phyloP scores from a whole-genome alignment of 1,284 basidiomycete species.

The Malassezia slooffiae region DNA sequence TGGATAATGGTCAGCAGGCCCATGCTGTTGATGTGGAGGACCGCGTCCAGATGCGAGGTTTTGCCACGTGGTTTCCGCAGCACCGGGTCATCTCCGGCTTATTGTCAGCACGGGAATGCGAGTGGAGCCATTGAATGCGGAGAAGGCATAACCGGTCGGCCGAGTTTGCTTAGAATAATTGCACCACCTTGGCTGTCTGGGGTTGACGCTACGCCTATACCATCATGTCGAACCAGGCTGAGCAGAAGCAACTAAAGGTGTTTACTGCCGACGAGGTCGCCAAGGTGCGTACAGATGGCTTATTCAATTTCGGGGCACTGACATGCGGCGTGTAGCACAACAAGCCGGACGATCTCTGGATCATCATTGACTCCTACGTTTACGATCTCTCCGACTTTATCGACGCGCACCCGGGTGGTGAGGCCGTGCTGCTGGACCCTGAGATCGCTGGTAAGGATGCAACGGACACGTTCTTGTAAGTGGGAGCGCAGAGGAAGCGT shows the following conservation, averaged over 20 bases:
- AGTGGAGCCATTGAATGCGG: too few species aligned
- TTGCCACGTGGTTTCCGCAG: too few species aligned
- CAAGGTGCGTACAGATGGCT: constrained; percentile 6
- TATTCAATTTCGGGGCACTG: background rate
- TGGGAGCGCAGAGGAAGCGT: background rate
- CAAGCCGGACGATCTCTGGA: constrained; percentile 30
- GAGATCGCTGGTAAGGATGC: constrained; percentile 45
- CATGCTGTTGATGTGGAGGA: too few species aligned
- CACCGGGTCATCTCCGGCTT: too few species aligned
- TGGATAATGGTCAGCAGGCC: constrained; percentile 92
- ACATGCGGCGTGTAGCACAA: constrained; percentile 22
- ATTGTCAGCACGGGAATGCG: too few species aligned
- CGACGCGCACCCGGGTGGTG: constrained; percentile 43
- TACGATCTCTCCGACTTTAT: constrained; percentile 46
- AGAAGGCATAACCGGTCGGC: too few species aligned
- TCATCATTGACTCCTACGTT: constrained; percentile 41
- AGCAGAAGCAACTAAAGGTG: constrained; percentile 24
- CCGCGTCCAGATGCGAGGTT: too few species aligned
- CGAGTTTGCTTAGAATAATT: too few species aligned
- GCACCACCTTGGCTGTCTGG: too few species aligned
- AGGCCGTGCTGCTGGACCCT: constrained; percentile 38
- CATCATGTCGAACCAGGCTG: constrained; percentile 23
- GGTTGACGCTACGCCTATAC: too few species aligned
- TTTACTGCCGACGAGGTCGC: constrained; percentile 13
- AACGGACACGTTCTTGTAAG: constrained; percentile 42